These are phyloP conservation scores for Brassica juncea DNA, from an alignment of 345 rosid genomes.

Conservation along the genomic window DNA sequence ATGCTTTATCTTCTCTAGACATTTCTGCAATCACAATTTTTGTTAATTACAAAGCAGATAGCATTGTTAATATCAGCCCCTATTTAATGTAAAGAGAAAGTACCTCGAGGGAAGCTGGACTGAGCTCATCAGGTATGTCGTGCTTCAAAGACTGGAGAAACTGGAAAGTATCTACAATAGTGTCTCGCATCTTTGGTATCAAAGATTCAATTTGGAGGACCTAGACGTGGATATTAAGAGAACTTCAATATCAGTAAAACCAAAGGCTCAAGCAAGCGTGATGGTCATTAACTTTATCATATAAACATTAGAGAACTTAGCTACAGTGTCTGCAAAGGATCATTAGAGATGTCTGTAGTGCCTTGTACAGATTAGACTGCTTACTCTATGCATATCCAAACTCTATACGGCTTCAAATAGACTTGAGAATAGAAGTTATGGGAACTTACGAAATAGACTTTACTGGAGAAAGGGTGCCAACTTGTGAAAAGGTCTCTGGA, in stretches of 20 bases:
- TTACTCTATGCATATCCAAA: background rate
- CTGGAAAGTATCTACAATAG: conserved; percentile 56
- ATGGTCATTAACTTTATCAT: background rate
- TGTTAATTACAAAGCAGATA: conserved; percentile 21
- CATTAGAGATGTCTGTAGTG: background rate
- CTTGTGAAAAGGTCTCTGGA: conserved; percentile 63
- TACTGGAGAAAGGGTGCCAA: conserved; percentile 78
- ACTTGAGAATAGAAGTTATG: background rate
- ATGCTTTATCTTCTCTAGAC: conserved; percentile 66
- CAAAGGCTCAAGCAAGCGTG: background rate
- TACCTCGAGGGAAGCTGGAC: conserved; percentile 82
- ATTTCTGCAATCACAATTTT: conserved; percentile 58
- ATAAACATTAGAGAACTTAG: background rate
- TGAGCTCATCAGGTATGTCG: conserved; percentile 62
- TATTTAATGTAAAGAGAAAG: conserved; percentile 7
- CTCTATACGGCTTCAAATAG: background rate
- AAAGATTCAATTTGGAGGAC: conserved; percentile 75
- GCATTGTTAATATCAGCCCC: background rate
- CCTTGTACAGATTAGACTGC: background rate
- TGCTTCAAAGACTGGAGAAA: conserved; percentile 57
- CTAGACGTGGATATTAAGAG: conserved; percentile 46
- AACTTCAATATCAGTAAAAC: conserved; percentile 3
- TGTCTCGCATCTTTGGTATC: conserved; percentile 61
- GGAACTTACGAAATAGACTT: conserved; percentile 78
- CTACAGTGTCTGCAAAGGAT: background rate